Conservation (phyloP, 768 basidiomycete genomes). For the Hemileccinum rubropunctum region DNA sequence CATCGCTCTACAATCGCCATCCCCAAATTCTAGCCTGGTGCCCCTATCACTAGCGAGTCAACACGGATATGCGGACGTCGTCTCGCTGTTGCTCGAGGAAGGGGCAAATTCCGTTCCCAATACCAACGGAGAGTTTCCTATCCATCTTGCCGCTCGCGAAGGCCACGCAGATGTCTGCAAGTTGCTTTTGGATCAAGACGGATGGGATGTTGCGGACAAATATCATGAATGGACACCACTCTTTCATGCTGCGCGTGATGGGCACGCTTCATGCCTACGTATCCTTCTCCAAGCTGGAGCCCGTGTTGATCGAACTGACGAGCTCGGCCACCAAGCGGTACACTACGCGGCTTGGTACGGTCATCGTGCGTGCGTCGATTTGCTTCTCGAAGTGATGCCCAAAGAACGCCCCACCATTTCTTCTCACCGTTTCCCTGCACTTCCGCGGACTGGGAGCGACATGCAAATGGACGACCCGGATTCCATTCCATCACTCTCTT, state of each 20-base stretch:
- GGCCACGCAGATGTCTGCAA: slow-evolving; percentile 86
- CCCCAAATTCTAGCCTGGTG: slow-evolving; percentile 64
- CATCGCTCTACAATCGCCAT: slow-evolving; percentile 58
- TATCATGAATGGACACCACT: slow-evolving; percentile 99
- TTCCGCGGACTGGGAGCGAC: slow-evolving; percentile 29
- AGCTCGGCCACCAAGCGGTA: slow-evolving; percentile 77
- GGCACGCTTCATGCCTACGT: slow-evolving; percentile 67
- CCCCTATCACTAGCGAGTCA: slow-evolving; percentile 91
- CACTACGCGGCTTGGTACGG: slow-evolving; percentile 99
- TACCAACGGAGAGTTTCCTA: slow-evolving; percentile 94
- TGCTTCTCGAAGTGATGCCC: slow-evolving; percentile 48
- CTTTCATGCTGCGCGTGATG: slow-evolving; percentile 91
- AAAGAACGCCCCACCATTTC: slow-evolving; percentile 14
- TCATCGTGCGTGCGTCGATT: slow-evolving; percentile 63
- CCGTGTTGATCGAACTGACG: slow-evolving; percentile 75
- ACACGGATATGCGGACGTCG: slow-evolving; percentile 83
- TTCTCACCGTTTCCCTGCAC: slow-evolving; percentile 16
- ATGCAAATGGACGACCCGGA: slow-evolving; percentile 71
- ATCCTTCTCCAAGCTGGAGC: slow-evolving; percentile 81
- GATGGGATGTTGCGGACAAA: slow-evolving; percentile 88
- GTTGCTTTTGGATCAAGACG: slow-evolving; percentile 68
- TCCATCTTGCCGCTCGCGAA: slow-evolving; percentile 92
- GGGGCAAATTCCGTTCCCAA: slow-evolving; percentile 82
- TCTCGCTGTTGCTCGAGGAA: slow-evolving; percentile 67
- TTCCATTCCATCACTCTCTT: slow-evolving; percentile 87